Evolutionary conservation across 2,329 filamentous ascomycete species (phyloP).

Genomic region (Paraphaeosphaeria sporulosa): DNA sequence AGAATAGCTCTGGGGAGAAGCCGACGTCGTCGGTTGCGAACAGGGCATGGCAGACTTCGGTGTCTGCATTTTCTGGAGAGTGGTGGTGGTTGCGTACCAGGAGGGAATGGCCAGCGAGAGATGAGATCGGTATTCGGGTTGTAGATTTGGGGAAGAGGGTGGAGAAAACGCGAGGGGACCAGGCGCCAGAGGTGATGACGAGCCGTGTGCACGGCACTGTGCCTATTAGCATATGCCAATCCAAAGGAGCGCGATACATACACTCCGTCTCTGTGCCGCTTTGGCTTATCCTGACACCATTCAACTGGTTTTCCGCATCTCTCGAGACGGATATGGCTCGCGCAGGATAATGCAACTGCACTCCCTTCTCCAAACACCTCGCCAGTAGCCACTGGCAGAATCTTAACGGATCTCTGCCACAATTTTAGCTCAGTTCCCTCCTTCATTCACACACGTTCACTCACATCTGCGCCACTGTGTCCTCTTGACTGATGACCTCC

Average conservation of each 20-base stretch:
- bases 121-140: slow-evolving; percentile 63
- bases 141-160: slow-evolving; percentile 67
- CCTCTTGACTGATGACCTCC: slow-evolving; percentile 68
- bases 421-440: slow-evolving; percentile 11
- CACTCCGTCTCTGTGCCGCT: slow-evolving; percentile 56
- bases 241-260: slow-evolving; percentile 18
- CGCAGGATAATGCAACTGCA: slow-evolving; percentile 71
- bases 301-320: slow-evolving; percentile 60
- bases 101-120: slow-evolving; percentile 76
- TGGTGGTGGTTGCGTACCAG: slow-evolving; percentile 69
- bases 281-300: slow-evolving; percentile 60
- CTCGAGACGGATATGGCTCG: slow-evolving; percentile 61
- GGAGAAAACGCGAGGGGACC: slow-evolving; percentile 72
- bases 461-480: slow-evolving; percentile 71
- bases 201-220: slow-evolving; percentile 69
- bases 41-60: slow-evolving; percentile 68
- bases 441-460: slow-evolving; percentile 21
- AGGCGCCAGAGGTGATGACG: slow-evolving; percentile 73
- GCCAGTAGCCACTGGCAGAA: slow-evolving; percentile 72
- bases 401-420: slow-evolving; percentile 67
- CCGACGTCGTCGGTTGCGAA: slow-evolving; percentile 67
- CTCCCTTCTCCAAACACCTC: slow-evolving; percentile 65
- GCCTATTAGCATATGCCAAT: slow-evolving; percentile 20
- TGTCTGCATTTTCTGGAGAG: slow-evolving; percentile 53
- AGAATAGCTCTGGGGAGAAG: slow-evolving; percentile 77